Evolutionary conservation across 495 filamentous ascomycete species (phyloP).

Genomic region (Daldinia loculata): DNA sequence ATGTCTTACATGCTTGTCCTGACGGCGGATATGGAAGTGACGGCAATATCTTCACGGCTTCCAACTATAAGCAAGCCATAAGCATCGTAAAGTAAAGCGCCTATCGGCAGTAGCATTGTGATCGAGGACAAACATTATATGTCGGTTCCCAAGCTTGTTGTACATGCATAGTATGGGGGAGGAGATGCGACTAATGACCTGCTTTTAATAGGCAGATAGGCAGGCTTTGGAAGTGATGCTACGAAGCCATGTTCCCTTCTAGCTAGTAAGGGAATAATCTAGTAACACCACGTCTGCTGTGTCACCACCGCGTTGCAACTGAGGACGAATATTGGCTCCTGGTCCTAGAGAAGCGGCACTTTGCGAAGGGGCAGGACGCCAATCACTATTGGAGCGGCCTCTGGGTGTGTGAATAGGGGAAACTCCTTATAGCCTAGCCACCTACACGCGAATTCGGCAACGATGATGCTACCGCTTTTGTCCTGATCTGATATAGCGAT

Average conservation of each 20-base stretch:
- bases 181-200: conserved; percentile 14
- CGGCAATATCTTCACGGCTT: neutral
- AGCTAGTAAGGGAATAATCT: conserved; percentile 15
- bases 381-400: conserved; percentile 11
- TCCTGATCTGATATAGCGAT: conserved; percentile 27
- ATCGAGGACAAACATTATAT: neutral
- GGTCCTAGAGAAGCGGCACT: conserved; percentile 37
- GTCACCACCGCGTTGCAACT: conserved; percentile 29
- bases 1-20: neutral
- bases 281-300: conserved; percentile 37
- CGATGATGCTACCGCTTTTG: conserved; percentile 19
- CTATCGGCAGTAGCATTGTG: conserved; percentile 7
- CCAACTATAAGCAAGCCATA: neutral
- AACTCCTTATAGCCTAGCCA: conserved; percentile 19
- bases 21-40: neutral
- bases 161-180: conserved; percentile 1
- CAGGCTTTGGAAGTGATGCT: conserved; percentile 16
- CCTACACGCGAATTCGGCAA: conserved; percentile 26
- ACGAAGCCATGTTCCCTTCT: conserved; percentile 12
- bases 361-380: conserved; percentile 18
- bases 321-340: conserved; percentile 37
- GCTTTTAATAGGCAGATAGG: conserved; percentile 2
- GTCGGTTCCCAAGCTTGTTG: neutral
- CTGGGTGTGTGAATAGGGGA: conserved; percentile 32
- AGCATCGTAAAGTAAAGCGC: conserved; percentile 3